Percentiles rank a stretch among this genome's conserved stretches.
Conservation (phyloP, 257 asterid species). For the Fraxinus quadrangulata region DNA sequence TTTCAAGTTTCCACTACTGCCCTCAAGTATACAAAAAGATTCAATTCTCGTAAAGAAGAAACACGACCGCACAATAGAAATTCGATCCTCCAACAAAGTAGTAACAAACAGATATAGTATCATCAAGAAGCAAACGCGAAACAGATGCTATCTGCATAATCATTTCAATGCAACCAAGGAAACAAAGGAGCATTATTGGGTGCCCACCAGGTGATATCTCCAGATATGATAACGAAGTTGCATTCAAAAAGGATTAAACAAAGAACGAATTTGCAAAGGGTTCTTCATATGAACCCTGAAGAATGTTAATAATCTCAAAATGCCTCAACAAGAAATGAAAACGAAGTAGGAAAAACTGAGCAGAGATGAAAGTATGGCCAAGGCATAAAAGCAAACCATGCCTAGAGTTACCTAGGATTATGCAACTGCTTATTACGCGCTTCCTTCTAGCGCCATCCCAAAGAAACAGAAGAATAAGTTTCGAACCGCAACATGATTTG, state of each 20-base stretch:
- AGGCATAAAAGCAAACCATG: constrained; percentile 25
- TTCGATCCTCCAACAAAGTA: no score
- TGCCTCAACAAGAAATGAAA: constrained; percentile 25
- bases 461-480: constrained; percentile 22
- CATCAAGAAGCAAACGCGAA: no score
- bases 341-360: background rate
- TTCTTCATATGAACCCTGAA: constrained; percentile 33
- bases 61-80: no score
- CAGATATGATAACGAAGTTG: no score
- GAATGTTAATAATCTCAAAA: constrained; percentile 30
- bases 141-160: no score
- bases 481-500: constrained; percentile 11
- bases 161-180: no score
- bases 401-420: constrained; percentile 24
- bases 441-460: constrained; percentile 32
- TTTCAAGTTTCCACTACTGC: no score
- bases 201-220: no score
- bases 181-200: no score
- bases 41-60: no score
- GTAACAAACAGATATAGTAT: no score
- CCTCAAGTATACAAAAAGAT: no score
- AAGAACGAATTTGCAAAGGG: constrained; percentile 6
- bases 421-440: constrained; percentile 42
- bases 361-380: constrained; percentile 19
- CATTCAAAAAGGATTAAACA: background rate